Evolutionary conservation across 75 land plant genomes (phyloP).

Genomic region (Gnetum montanum): DNA sequence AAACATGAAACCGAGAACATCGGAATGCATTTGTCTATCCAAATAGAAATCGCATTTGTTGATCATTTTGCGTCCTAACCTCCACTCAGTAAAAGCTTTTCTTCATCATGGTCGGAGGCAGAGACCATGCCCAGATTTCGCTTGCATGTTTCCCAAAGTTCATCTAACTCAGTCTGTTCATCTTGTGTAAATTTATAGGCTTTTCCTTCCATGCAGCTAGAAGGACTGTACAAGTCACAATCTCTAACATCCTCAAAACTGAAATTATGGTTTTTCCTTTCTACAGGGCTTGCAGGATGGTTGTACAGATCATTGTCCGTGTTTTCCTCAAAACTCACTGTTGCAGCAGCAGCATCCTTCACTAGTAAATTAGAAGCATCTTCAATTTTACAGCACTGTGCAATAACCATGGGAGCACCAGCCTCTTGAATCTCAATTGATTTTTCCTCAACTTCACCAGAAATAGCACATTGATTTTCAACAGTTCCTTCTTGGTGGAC

Average conservation of each 20-base stretch:
- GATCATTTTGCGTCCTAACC: too few relatives aligned
- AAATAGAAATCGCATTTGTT: too few relatives aligned
- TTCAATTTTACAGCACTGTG: not conserved
- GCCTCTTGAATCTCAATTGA: not conserved
- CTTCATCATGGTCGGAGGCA: not conserved
- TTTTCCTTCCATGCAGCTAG: not conserved
- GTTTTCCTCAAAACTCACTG: not conserved
- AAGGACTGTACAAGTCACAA: not conserved
- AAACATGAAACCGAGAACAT: too few relatives aligned
- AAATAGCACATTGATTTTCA: not conserved
- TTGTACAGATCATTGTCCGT: too few relatives aligned
- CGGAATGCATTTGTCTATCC: too few relatives aligned
- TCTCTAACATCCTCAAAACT: not conserved
- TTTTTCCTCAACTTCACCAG: not conserved
- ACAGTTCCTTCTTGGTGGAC: slow-evolving; percentile 11
- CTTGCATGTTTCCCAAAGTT: not conserved
- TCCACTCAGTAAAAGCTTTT: not conserved
- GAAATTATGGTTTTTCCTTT: too few relatives aligned
- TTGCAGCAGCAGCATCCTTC: not conserved
- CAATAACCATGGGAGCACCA: not conserved
- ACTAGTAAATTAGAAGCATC: not conserved
- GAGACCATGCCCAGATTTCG: not conserved
- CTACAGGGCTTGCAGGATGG: too few relatives aligned
- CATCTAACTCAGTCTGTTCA: not conserved
- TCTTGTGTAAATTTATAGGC: not conserved